phyloP scores from a whole-genome alignment of 495 filamentous ascomycete genomes.

The Penicillium dipodomyicola region DNA sequence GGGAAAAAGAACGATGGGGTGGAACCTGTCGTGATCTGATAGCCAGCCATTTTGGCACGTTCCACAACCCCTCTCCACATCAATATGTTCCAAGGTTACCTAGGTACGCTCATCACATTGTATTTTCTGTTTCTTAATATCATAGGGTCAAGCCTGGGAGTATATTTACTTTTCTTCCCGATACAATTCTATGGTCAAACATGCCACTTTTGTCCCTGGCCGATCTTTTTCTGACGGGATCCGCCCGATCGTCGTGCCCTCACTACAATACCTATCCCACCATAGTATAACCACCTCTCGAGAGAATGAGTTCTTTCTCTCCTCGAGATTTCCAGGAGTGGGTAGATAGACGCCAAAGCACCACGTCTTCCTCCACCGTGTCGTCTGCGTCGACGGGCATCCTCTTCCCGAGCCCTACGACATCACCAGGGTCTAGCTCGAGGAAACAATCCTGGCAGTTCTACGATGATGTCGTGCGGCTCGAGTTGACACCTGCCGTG shows the following conservation, averaged over 20 bases:
- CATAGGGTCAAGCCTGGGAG: background rate
- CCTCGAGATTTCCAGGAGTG: slow-evolving; percentile 36
- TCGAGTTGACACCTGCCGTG: slow-evolving; percentile 38
- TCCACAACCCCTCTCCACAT: slow-evolving; percentile 23
- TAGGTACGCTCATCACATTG: background rate
- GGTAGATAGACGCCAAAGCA: slow-evolving; percentile 40
- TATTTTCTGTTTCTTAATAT: background rate
- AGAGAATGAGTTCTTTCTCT: slow-evolving; percentile 29
- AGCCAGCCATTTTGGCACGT: slow-evolving; percentile 43
- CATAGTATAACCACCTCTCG: background rate
- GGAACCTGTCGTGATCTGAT: slow-evolving; percentile 16
- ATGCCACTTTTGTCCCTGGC: slow-evolving; percentile 15
- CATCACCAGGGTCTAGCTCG: slow-evolving; percentile 35
- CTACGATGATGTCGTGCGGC: slow-evolving; percentile 39
- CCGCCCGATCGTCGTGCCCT: slow-evolving; percentile 21
- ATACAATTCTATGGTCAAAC: slow-evolving; percentile 2
- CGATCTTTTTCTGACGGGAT: slow-evolving; percentile 23
- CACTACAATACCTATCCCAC: slow-evolving; percentile 4
- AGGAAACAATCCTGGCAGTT: slow-evolving; percentile 35
- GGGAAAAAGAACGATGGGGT: slow-evolving; percentile 19
- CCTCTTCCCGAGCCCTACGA: slow-evolving; percentile 34
- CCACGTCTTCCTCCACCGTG: slow-evolving; percentile 40
- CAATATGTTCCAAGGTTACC: background rate
- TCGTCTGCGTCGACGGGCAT: slow-evolving; percentile 40
- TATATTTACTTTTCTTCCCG: slow-evolving; percentile 1